Evolutionary conservation across 768 basidiomycete genomes (phyloP).

Genomic region (Lactifluus pinguis): DNA sequence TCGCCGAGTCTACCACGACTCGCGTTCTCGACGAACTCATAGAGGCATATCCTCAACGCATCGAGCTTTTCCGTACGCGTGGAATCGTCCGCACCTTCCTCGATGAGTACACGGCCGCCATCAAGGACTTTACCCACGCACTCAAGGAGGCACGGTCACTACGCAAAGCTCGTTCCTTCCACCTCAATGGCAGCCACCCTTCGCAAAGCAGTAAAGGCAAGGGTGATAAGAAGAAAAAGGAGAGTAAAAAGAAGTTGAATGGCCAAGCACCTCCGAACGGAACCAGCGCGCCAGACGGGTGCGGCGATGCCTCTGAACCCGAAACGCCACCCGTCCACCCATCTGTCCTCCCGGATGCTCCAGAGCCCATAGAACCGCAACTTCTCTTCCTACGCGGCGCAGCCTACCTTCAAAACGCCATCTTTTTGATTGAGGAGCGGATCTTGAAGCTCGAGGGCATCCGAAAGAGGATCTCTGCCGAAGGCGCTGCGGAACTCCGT

Average conservation of each 20-base stretch:
- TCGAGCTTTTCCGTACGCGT: slow-evolving; percentile 84
- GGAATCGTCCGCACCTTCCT: slow-evolving; percentile 83
- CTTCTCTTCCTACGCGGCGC: slow-evolving; percentile 80
- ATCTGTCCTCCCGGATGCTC: slow-evolving; percentile 66
- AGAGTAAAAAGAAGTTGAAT: slow-evolving; percentile 34
- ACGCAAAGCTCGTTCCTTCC: slow-evolving; percentile 55
- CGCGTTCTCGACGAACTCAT: slow-evolving; percentile 76
- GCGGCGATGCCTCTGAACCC: slow-evolving; percentile 39
- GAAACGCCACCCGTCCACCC: slow-evolving; percentile 54
- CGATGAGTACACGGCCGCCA: slow-evolving; percentile 67
- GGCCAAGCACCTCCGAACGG: slow-evolving; percentile 65
- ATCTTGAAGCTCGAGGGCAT: slow-evolving; percentile 66
- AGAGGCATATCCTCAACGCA: slow-evolving; percentile 56
- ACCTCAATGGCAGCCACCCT: slow-evolving; percentile 36
- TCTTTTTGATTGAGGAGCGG: slow-evolving; percentile 63
- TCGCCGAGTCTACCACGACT: slow-evolving; percentile 77
- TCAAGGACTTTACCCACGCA: slow-evolving; percentile 73
- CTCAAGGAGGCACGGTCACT: slow-evolving; percentile 66
- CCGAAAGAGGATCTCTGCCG: slow-evolving; percentile 44
- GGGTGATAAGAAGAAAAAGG: slow-evolving; percentile 46
- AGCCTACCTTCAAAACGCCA: slow-evolving; percentile 72
- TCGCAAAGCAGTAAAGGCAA: slow-evolving; percentile 36
- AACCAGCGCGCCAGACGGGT: slow-evolving; percentile 41
- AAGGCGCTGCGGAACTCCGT: slow-evolving; percentile 62
- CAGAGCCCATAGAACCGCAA: slow-evolving; percentile 82